Base-by-base conservation (phyloP, 2,329 filamentous ascomycete species). In the Arthrobotrys sinensis region DNA sequence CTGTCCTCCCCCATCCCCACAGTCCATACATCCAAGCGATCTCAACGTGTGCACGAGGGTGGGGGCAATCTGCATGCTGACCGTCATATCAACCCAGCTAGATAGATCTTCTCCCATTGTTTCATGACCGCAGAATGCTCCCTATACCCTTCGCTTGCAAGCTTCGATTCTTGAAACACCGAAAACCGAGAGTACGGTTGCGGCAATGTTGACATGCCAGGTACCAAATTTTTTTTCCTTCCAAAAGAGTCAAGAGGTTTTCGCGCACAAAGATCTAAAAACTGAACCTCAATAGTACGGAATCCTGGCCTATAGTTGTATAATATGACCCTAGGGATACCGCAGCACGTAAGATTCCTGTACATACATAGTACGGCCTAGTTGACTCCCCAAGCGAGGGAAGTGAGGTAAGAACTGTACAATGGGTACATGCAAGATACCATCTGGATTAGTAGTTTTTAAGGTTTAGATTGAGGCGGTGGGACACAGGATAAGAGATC, bases 331-430 rank as follows among this genome's bases (percentile, higher is more conserved):
- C 52, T 19, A 60, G 55, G 55, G 34, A 32, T 19, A 43, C 34
- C 36, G 36, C 36, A 40, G 34, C 52, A 57, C 34, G 55, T 60
- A 43, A 60, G 55, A 60, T 60, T 57, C 52, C 32, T 38, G 52
- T 38, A 1, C 36, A 8, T 38, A 1, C 36, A 8, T 38, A 38
- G 36, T 28, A 28, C 24, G 24, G 24, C 24, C 24, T 28, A 28
- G 24, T 28, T 28, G 2, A 28, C 32, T 48, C 45, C 4, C 52
- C 21, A 38, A 57, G 32, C 52, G 32, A 57, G 52, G 24, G 5
- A 32, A 32, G 16, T 50, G 24, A 53, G 50, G 50, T 53, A 53
- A 11, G 8, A 50, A 53, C 28, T 53, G 48, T 48, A 3, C 7
- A 48, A 21, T 10, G 24, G 28, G 34, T 36, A 38, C 52, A 38